Evolutionary conservation across 225 moss, liverwort and hornwort species (phyloP).

Genomic region (Rhytidiadelphus loreus): DNA sequence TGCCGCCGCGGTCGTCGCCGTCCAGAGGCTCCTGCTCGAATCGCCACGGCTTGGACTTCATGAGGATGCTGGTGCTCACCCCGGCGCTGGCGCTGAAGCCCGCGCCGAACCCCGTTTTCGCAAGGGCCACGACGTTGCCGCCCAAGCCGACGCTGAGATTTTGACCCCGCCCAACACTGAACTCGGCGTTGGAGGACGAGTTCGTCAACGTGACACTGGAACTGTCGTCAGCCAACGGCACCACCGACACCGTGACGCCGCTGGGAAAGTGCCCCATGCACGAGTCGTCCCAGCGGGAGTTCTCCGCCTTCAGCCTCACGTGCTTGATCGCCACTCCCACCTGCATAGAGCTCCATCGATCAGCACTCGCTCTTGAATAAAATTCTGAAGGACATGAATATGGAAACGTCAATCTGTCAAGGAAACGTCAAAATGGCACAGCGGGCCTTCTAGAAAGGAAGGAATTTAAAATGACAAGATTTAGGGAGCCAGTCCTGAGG

Average conservation of each 20-base stretch:
- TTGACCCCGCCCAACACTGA: background rate
- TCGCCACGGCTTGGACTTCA: constrained; percentile 17
- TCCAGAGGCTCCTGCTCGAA: constrained; percentile 14
- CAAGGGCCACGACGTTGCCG: background rate
- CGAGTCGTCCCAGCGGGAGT: constrained; percentile 3
- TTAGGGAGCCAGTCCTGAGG: background rate
- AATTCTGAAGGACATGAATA: background rate
- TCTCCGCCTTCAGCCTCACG: constrained; percentile 15
- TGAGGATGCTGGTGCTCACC: background rate
- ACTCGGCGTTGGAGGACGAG: constrained; percentile 1
- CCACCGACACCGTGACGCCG: background rate
- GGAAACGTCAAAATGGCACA: background rate
- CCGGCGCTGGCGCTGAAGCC: background rate
- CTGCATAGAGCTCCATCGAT: background rate
- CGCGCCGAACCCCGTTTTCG: background rate
- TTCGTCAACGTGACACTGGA: constrained; percentile 19
- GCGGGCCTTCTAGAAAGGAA: background rate
- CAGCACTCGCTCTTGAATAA: background rate
- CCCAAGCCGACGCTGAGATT: background rate
- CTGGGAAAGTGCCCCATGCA: constrained; percentile 19
- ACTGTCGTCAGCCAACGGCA: background rate
- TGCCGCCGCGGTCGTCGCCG: background rate
- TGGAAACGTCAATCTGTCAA: background rate
- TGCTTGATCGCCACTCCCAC: constrained; percentile 14
- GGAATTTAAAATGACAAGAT: background rate